A percentile compares a stretch with the other conserved stretches of the same genome.
phyloP scores from a whole-genome alignment of 139 green algal species.

The Auxenochlorella protothecoides region DNA sequence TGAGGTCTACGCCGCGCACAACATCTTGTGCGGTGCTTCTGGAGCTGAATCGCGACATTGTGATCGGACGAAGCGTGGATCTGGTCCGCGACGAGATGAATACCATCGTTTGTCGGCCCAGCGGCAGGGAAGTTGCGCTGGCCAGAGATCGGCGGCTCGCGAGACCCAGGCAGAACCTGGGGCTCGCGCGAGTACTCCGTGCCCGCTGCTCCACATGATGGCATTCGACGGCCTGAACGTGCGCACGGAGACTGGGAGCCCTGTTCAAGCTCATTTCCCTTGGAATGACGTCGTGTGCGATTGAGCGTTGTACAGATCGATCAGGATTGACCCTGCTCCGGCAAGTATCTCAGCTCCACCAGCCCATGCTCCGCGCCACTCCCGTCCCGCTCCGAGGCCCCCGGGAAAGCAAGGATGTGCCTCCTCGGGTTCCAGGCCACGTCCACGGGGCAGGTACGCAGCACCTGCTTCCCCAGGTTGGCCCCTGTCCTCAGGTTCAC shows the following conservation, averaged over 20 bases:
- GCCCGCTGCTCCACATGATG: background rate
- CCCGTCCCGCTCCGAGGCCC: background rate
- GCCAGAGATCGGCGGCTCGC: too few relatives aligned
- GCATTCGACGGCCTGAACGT: too few relatives aligned
- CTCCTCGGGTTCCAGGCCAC: constrained; percentile 17
- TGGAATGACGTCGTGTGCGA: too few relatives aligned
- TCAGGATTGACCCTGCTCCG: background rate
- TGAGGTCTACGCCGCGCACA: constrained; percentile 19
- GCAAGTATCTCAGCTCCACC: constrained; percentile 1
- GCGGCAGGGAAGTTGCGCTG: too few relatives aligned
- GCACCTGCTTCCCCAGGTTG: background rate
- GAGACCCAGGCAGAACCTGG: too few relatives aligned
- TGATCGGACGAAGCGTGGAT: too few relatives aligned
- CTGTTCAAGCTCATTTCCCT: too few relatives aligned
- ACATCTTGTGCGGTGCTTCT: constrained; percentile 20
- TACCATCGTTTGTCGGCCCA: too few relatives aligned
- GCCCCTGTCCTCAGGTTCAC: constrained; percentile 16
- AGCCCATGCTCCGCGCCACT: background rate
- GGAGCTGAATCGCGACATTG: background rate
- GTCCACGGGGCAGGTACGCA: constrained; percentile 6
- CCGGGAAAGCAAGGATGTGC: constrained; percentile 10
- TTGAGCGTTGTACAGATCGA: background rate
- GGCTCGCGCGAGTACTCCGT: too few relatives aligned
- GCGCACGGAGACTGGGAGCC: too few relatives aligned
- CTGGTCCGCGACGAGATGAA: too few relatives aligned